These are phyloP conservation scores for Prunus yedoensis DNA, from an alignment of 331 rosid genomes.

Conservation along the genomic window DNA sequence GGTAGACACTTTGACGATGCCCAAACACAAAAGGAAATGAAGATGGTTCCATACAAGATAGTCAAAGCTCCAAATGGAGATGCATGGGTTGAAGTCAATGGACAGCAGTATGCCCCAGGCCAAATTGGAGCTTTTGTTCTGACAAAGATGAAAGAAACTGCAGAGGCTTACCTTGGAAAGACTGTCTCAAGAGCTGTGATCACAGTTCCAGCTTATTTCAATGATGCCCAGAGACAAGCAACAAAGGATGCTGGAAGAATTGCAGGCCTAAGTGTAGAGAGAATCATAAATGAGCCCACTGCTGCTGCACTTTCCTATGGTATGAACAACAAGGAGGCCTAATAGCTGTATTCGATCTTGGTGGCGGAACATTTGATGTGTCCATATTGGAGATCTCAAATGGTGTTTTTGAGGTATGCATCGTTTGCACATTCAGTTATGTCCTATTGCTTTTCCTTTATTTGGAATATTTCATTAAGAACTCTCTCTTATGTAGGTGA, in stretches of 20 bases:
- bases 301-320: conserved; percentile 98
- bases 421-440: not conserved
- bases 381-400: conserved; percentile 95
- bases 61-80: conserved; percentile 91
- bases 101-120: conserved; percentile 82
- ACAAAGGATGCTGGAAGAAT: conserved; percentile 91
- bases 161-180: conserved; percentile 93
- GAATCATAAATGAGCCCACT: conserved; percentile 95
- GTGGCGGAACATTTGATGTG: conserved; percentile 97
- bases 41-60: conserved; percentile 93
- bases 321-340: conserved; percentile 92
- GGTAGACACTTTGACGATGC: conserved; percentile 92
- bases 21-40: conserved; percentile 95
- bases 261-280: conserved; percentile 85
- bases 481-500: conserved; percentile 51
- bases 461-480: not conserved
- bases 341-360: conserved; percentile 88
- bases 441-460: not conserved
- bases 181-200: conserved; percentile 59
- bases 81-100: conserved; percentile 95
- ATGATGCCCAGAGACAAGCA: conserved; percentile 95
- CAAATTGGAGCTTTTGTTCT: conserved; percentile 85
- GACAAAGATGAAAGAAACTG: conserved; percentile 97
- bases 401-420: conserved; percentile 86
- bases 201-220: conserved; percentile 92